phyloP scores from a whole-genome alignment of 2,329 filamentous ascomycete genomes.

The Cryphonectria naterciae region DNA sequence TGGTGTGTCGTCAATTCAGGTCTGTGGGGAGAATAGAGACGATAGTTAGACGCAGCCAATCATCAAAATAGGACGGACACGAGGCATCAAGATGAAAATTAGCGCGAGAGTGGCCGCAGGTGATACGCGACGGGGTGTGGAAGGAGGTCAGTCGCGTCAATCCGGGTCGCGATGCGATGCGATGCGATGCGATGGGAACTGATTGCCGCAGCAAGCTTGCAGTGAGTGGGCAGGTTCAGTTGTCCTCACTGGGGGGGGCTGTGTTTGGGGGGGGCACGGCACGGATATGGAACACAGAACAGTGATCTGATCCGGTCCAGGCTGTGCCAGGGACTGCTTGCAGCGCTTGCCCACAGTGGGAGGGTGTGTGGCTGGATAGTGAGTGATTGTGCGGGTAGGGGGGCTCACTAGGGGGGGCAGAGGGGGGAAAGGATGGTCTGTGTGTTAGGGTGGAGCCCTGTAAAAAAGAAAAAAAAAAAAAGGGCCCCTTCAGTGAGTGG shows the following conservation, averaged over 20 bases:
- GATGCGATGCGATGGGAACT: slow-evolving; percentile 37
- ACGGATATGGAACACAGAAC: slow-evolving; percentile 10
- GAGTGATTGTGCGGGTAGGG: slow-evolving; percentile 19
- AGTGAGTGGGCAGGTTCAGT: slow-evolving; percentile 30
- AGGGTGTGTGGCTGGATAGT: slow-evolving; percentile 23
- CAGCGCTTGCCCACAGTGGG: not conserved
- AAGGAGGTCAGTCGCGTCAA: slow-evolving; percentile 43
- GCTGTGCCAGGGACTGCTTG: slow-evolving; percentile 1
- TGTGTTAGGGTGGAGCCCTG: not conserved
- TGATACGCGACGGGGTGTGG: slow-evolving; percentile 50
- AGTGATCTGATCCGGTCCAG: not conserved
- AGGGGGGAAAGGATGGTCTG: not conserved
- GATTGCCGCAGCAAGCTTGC: slow-evolving; percentile 7
- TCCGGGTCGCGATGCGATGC: slow-evolving; percentile 32
- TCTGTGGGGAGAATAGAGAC: slow-evolving; percentile 17
- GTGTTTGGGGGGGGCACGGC: not conserved
- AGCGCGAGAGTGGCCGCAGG: slow-evolving; percentile 45
- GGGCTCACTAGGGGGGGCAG: not conserved
- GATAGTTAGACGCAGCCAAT: slow-evolving; percentile 36
- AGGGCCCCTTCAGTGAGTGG: not conserved
- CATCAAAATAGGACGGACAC: slow-evolving; percentile 44
- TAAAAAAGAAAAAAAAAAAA: not conserved
- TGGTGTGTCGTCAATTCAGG: slow-evolving; percentile 18
- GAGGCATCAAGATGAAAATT: slow-evolving; percentile 48
- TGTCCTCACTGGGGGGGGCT: not conserved